Base-by-base conservation (phyloP, 2,329 filamentous ascomycete genomes). In the Diaporthe caulivora region DNA sequence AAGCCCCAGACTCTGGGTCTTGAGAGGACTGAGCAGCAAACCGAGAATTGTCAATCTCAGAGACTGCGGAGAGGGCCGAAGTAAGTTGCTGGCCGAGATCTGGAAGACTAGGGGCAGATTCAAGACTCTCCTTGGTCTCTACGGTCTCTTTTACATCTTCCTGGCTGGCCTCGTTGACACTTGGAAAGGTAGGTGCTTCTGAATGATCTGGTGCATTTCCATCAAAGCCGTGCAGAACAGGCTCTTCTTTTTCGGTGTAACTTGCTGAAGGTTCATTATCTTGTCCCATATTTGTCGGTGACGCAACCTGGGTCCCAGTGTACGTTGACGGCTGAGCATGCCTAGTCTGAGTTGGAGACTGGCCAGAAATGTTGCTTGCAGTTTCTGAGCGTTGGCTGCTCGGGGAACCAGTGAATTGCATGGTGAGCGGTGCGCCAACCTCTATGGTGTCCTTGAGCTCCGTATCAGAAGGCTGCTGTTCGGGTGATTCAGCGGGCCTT, bases 371-470 rank as follows among this genome's bases (percentile, higher is more conserved):
- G 18, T 54, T 73, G 71, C 71, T 75, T n/a, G 73, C 67, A 9
- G 73, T 73, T 31, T 75, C 73, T 62, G 73, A 75, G 7, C n/a
- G 73, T 31, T 73, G 73, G 26, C 73, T 73, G 26, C 49, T 71
- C 15, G 73, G 71, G 9, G 73, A 75, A 17, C 70, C 58, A 42
- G 60, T 64, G 21, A 73, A 73, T 4, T 68, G 65, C 67, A 71
- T 73, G 5, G 67, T 15, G 2, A 74, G 55, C 1, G 71, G 71
- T 5, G 86, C 85, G 60, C 87, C 87, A 64, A 90, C 88, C 77
- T 90, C 86, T 74, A 90, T 90, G 18, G 88, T 90, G 78, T 90
- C 88, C 78, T 88, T 86, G 37, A 90, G 86, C 55, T 89, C 85
- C 37, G 86, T 86, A 58, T 83, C 81, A 1, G 82, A 80, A 3